Percentiles rank a stretch among this genome's conserved stretches.
These are phyloP conservation scores for Haberlea rhodopensis DNA, from an alignment of 257 asterid species.

Conservation along the genomic window DNA sequence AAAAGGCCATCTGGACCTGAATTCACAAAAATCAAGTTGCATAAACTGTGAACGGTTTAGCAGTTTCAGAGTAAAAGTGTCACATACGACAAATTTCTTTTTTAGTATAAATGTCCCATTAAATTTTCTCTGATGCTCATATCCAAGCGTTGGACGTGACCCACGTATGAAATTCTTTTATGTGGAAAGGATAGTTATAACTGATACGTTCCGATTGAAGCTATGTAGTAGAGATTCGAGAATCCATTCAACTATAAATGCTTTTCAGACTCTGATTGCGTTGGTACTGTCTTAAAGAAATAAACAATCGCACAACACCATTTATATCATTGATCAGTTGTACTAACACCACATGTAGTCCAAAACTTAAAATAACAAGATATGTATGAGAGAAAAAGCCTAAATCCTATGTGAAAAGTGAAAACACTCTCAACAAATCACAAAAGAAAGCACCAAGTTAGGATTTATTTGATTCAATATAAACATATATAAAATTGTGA, in stretches of 20 bases:
- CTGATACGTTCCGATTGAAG: neutral
- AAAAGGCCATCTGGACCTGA: slow-evolving; percentile 1
- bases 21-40: neutral
- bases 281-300: neutral
- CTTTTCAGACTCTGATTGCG: no score
- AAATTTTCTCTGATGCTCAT: neutral
- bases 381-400: no score
- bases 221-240: neutral
- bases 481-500: no score
- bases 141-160: neutral
- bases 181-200: neutral
- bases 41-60: neutral
- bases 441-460: no score
- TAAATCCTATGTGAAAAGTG: no score
- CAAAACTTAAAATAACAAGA: no score
- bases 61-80: neutral
- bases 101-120: neutral
- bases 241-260: neutral
- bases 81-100: no score
- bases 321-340: no score
- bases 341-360: no score
- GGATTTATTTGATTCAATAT: no score
- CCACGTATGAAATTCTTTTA: neutral
- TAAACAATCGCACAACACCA: no score
- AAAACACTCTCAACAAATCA: no score